A percentile compares a stretch with the other conserved stretches of the same genome.
phyloP scores from a whole-genome alignment of 345 rosid species.

The Salix udensis region DNA sequence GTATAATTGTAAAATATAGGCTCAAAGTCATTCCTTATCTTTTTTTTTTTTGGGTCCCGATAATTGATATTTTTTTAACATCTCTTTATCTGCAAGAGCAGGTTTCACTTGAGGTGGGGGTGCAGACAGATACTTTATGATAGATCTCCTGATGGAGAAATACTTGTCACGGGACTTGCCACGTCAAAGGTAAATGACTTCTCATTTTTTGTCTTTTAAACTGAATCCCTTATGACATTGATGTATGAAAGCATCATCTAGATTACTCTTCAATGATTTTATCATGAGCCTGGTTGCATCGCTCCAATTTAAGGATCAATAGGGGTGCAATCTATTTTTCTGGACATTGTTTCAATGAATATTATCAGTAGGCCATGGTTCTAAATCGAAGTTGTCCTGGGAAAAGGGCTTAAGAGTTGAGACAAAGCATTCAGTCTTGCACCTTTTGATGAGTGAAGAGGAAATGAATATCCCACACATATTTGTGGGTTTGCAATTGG shows the following conservation, averaged over 20 bases:
- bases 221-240: conserved; percentile 2
- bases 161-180: conserved; percentile 74
- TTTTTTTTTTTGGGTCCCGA: background rate
- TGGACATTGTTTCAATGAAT: background rate
- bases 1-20: conserved; percentile 29
- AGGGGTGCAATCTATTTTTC: background rate
- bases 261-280: background rate
- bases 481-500: background rate
- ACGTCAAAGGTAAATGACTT: conserved; percentile 66
- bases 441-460: background rate
- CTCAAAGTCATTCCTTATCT: background rate
- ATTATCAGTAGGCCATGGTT: background rate
- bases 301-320: background rate
- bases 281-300: background rate
- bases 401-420: background rate
- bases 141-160: conserved; percentile 57
- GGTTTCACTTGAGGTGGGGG: conserved; percentile 99
- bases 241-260: background rate
- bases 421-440: background rate
- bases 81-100: conserved; percentile 37
- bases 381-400: background rate
- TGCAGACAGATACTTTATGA: conserved; percentile 83
- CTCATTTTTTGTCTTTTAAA: background rate
- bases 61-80: background rate
- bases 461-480: background rate